Percentiles rank a stretch among this genome's conserved stretches.
Evolutionary conservation across 768 basidiomycete species (phyloP).

Genomic region (Tephrocybe sp.): DNA sequence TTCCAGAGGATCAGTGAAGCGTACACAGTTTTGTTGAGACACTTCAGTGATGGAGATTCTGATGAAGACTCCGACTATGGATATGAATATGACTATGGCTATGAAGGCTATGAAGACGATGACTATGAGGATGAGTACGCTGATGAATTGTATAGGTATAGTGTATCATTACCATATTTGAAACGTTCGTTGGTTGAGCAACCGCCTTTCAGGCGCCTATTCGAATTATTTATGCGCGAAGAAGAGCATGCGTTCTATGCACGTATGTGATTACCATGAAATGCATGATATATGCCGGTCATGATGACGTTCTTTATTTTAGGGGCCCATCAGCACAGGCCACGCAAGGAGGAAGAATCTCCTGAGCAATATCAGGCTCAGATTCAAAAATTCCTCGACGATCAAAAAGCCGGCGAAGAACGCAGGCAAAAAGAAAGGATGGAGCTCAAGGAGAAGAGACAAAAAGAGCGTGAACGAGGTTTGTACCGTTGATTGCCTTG

Average conservation of each 20-base stretch:
- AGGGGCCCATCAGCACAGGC: conserved; percentile 16
- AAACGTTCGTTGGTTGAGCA: conserved; percentile 4
- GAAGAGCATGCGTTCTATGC: conserved; percentile 15
- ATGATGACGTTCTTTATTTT: conserved; percentile 2
- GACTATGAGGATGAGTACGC: conserved; percentile 18
- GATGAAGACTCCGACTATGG: conserved; percentile 31
- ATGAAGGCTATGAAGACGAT: conserved; percentile 19
- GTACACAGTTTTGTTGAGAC: conserved; percentile 57
- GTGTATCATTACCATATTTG: not conserved
- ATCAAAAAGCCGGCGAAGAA: conserved; percentile 51
- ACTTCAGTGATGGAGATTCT: conserved; percentile 45
- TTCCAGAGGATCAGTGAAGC: conserved; percentile 72
- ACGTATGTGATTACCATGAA: not conserved
- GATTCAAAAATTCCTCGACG: conserved; percentile 45
- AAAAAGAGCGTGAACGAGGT: conserved; percentile 47
- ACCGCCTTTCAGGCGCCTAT: conserved; percentile 26
- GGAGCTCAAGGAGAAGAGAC: conserved; percentile 41
- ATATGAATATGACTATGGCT: conserved; percentile 32
- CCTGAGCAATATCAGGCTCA: conserved; percentile 53
- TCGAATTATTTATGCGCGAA: conserved; percentile 41
- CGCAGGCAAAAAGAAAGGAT: conserved; percentile 50
- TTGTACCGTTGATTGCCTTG: not conserved
- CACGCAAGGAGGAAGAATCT: conserved; percentile 36
- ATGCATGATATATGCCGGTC: not conserved
- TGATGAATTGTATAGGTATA: conserved; percentile 40